Base-by-base conservation (phyloP, 352 stramenopile species). In the Phytophthora parvispora region DNA sequence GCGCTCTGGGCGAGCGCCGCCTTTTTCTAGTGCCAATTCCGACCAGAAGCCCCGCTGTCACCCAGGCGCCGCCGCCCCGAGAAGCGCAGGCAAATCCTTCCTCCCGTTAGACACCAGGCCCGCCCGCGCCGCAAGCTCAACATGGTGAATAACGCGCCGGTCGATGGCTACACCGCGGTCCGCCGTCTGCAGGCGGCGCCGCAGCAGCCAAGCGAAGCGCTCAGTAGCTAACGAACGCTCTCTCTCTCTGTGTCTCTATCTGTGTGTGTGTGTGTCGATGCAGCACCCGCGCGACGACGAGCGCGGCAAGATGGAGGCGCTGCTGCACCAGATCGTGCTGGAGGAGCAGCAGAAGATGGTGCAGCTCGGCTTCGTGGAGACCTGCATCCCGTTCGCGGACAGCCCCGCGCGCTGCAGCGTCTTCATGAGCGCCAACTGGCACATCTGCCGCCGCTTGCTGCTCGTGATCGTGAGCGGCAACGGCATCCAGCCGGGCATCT, bases 291-390 rank as follows among this genome's bases (percentile, higher is more conserved):
- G 59, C 20, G 68, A 78, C 67, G 71, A 69, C 63, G 79, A 85
- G 48, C 83, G 80, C 32, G 78, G 76, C 48, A 86, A 82, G 62
- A 95, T 95, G 88, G 88, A 95, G 73, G 74, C 79, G 57, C 78
- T 90, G n/a, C 64, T 95, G 72, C 83, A 89, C 60, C 86, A 92
- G 76, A 95, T 95, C 69, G 88, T 95, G 65, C 81, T 88, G 32
- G 86, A 95, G 54, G 88, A 95, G 64, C 88, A 95, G 81, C 72
- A 86, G 48, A 94, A 96, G 69, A 96, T 96, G 88, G 69, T 89
- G 59, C 84, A 93, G 49, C 61, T 96, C 32, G 88, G 88, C 60
- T 96, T 96, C 60, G 78, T 94, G 7, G 88, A 96, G 72, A 91
- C 84, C 40, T 91, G 75, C 65, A 93, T 96, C 60, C 86, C 86